phyloP scores from a whole-genome alignment of 257 asterid genomes.

The Schizonepeta tenuifolia region DNA sequence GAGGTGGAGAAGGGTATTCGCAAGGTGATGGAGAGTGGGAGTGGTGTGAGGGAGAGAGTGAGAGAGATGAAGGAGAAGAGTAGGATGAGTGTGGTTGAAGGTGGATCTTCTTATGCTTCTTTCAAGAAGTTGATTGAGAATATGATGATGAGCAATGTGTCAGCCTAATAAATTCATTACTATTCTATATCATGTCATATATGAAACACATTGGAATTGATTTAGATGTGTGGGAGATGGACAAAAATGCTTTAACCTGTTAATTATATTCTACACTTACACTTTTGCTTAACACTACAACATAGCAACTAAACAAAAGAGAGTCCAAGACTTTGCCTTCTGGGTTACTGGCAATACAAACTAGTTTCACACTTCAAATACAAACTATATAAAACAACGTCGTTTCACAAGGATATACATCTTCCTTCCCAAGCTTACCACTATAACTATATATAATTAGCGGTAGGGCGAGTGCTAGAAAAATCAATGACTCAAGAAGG shows the following conservation, averaged over 20 bases:
- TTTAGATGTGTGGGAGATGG: too few species aligned
- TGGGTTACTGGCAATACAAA: not conserved
- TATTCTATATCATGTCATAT: not conserved
- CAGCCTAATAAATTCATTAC: not conserved
- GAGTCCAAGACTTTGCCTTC: not conserved
- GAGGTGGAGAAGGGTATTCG: conserved; percentile 49
- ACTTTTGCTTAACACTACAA: not conserved
- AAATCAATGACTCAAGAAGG: not conserved
- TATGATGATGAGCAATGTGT: conserved; percentile 22
- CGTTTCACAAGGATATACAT: conserved; percentile 11
- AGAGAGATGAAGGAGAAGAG: conserved; percentile 45
- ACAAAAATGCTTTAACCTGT: too few species aligned
- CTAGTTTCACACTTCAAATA: not conserved
- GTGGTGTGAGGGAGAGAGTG: conserved; percentile 43
- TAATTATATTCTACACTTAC: too few species aligned
- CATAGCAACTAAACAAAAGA: not conserved
- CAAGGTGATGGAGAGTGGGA: conserved; percentile 48
- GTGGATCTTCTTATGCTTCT: conserved; percentile 54
- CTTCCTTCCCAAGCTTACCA: not conserved
- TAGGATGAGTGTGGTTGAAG: conserved; percentile 39
- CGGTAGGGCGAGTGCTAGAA: not conserved
- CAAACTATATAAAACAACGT: not conserved
- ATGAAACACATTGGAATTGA: too few species aligned
- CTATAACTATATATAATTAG: not conserved
- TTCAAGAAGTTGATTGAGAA: conserved; percentile 38